Evolutionary conservation across 371 early-diverging fungal species (phyloP), one percentile per base, ranked within the genome.

Genomic region (Lichtheimia corymbifera): DNA sequence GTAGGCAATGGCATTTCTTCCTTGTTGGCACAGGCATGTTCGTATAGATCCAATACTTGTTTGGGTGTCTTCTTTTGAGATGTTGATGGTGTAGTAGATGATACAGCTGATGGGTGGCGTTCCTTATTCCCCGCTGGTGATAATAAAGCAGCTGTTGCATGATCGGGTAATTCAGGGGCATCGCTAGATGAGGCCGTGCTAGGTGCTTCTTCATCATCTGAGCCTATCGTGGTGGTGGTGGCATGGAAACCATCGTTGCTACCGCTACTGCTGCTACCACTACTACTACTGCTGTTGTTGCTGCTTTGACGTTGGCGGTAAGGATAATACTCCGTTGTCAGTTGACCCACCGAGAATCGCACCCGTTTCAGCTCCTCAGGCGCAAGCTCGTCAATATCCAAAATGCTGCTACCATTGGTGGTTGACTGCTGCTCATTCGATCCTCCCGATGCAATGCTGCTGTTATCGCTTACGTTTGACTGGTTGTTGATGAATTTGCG

Each of bases 271-370:
- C 25, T 9, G 25, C 22, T 14, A 35, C 55, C 12, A 11, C 18
- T 41, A 35, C 55, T n/a, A 11, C 18, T 41, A 18, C 42, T 9
- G 55, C 18, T 41, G 42, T 18, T 14, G 42, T 27, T 1, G 45
- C 28, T 43, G 47, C 17, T 12, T 44, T 27, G 53, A 47, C 30
- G 41, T 59, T 61, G n/a, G 62, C 65, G 25, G 44, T 72, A 62
- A 58, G 77, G 55, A 61, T 59, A 59, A 25, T 82, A 83, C 62
- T 87, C 87, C 11, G 80, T 82, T 0, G 82, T 80, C 53, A 87
- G 62, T 49, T 80, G 64, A 40, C 67, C 70, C 1, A 84, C 83
- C 1, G 87, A 81, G 62, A 87, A 87, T 27, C 83, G 77, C 0
- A 87, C 87, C 40, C 85, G 73, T 66, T 82, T 82, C 24, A 80